These are phyloP conservation scores for Claviceps lovelessii DNA, from an alignment of 2,329 filamentous ascomycete species.

Conservation along the genomic window DNA sequence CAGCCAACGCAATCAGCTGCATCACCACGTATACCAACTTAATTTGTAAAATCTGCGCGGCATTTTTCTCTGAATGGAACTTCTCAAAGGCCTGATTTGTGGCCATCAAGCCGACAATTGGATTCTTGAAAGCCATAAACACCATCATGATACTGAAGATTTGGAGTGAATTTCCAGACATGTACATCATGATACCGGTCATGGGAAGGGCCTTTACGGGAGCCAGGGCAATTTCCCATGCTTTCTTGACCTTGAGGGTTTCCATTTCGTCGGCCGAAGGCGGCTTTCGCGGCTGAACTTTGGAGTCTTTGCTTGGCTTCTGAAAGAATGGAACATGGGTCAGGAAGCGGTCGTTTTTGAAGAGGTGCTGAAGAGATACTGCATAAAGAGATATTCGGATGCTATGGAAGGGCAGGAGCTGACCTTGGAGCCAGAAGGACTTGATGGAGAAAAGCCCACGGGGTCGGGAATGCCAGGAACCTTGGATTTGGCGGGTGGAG, in stretches of 20 bases:
- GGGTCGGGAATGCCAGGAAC: constrained; percentile 63
- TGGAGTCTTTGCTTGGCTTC: constrained; percentile 38
- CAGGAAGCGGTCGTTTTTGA: neutral
- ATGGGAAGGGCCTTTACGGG: constrained; percentile 91
- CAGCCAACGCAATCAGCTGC: constrained; percentile 66
- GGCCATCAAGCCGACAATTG: constrained; percentile 66
- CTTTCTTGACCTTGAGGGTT: constrained; percentile 92
- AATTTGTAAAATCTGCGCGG: constrained; percentile 58
- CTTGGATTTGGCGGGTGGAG: constrained; percentile 53
- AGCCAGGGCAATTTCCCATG: constrained; percentile 90
- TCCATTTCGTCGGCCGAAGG: constrained; percentile 79
- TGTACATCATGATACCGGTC: constrained; percentile 99
- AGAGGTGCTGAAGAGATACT: neutral
- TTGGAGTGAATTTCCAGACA: constrained; percentile 95
- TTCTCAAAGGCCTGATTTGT: constrained; percentile 82
- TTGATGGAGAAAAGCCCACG: constrained; percentile 61
- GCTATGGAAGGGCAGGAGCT: neutral
- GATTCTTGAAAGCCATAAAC: constrained; percentile 96
- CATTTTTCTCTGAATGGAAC: constrained; percentile 73
- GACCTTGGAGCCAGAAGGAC: constrained; percentile 43
- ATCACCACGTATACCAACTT: constrained; percentile 80
- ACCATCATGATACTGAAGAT: constrained; percentile 99
- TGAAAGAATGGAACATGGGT: constrained; percentile 10
- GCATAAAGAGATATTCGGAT: neutral
- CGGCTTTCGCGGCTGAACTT: constrained; percentile 43